phyloP scores from a whole-genome alignment of 2,329 filamentous ascomycete genomes.

The Ophiostoma sp. region DNA sequence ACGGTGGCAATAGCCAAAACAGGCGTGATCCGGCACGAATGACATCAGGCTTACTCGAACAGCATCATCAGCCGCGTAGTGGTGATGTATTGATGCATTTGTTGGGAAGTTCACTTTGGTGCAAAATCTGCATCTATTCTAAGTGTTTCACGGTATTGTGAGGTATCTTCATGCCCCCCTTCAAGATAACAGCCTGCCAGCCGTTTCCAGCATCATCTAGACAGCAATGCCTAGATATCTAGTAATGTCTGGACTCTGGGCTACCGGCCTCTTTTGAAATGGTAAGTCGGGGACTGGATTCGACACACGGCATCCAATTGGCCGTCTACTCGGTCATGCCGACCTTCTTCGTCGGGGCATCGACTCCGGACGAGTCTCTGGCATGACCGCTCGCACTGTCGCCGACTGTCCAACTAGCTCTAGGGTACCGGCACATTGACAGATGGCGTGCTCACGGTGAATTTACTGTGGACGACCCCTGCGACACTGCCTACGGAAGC shows the following conservation, averaged over 20 bases:
- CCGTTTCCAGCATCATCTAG: no score
- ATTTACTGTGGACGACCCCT: not conserved
- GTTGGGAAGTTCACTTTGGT: not conserved
- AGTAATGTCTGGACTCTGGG: no score
- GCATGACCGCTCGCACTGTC: not conserved
- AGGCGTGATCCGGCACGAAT: not conserved
- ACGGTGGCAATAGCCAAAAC: constrained; percentile 10
- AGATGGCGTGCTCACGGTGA: not conserved
- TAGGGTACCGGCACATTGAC: not conserved
- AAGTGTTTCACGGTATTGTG: no score
- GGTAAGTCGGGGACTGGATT: not conserved
- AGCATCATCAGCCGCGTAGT: not conserved
- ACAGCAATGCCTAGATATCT: no score
- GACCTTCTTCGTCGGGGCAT: not conserved
- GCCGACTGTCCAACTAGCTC: not conserved
- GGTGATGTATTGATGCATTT: not conserved
- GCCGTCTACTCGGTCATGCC: not conserved
- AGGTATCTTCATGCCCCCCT: no score
- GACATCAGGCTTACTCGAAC: not conserved
- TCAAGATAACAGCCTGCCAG: no score
- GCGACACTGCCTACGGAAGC: not conserved
- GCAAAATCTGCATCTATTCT: no score
- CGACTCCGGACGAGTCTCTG: not conserved
- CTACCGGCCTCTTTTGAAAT: no score
- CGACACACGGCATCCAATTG: not conserved